Evolutionary conservation across 345 rosid genomes (phyloP).

Genomic region (Rhizophora apiculata): DNA sequence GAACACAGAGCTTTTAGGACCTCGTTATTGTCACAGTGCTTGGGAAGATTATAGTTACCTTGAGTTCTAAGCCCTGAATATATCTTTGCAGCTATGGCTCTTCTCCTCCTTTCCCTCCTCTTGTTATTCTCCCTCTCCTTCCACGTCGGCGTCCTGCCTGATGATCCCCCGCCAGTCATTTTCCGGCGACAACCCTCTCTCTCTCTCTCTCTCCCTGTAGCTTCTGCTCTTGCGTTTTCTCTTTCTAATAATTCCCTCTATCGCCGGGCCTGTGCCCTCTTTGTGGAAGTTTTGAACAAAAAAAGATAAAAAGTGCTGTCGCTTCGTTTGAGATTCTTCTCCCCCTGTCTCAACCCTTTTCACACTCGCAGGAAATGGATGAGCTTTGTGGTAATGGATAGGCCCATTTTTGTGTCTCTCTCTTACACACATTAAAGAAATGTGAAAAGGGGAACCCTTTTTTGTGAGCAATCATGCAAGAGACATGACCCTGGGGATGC

Average conservation of each 20-base stretch:
- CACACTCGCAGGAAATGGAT: background rate
- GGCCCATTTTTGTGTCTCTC: background rate
- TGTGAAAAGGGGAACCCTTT: background rate
- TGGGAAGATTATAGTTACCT: constrained; percentile 29
- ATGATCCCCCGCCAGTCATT: constrained; percentile 34
- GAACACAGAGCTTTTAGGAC: constrained; percentile 33
- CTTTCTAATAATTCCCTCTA: background rate
- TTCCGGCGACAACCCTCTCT: constrained; percentile 9
- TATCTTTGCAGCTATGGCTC: constrained; percentile 38
- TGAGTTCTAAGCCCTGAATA: constrained; percentile 32
- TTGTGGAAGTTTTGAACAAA: constrained; percentile 3
- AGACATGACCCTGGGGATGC: background rate
- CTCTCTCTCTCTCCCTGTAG: background rate
- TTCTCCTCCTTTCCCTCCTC: constrained; percentile 33
- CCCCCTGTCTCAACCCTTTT: background rate
- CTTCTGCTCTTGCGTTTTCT: too few species aligned
- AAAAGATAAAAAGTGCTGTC: background rate
- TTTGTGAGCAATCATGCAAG: background rate
- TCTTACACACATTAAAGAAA: background rate
- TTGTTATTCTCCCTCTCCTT: constrained; percentile 36
- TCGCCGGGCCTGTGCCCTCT: constrained; percentile 20
- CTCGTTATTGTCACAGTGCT: constrained; percentile 37
- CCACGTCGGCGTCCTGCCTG: constrained; percentile 31
- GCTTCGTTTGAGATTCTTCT: background rate
- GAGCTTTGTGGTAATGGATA: background rate